Base-by-base conservation (phyloP, 1,284 basidiomycete species). In the Tilletia setariae region DNA sequence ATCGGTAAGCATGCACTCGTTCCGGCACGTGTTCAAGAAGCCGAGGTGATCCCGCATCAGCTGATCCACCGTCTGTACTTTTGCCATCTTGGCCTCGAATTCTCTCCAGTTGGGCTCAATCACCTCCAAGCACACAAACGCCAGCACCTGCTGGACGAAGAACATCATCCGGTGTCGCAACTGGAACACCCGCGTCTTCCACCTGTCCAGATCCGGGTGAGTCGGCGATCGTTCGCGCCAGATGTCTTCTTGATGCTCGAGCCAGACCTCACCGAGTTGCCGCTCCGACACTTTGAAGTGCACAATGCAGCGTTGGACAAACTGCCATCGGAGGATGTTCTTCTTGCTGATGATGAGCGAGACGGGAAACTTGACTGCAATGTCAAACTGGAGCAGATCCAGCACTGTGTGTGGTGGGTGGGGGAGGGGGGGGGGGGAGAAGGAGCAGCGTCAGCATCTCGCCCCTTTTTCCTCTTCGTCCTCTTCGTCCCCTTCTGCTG, bases 321-420 rank as follows among this genome's bases (percentile, higher is more conserved):
- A 80, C 66, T 82, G 80, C 73, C 79, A 82, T 15, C 80, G 75
- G 7, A 81, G 70, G 32, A 82, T 79, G 64, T 79, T 79, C 69
- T 80, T 81, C 68, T 79, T 79, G n/a, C 78, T 79, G 63, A 82
- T 81, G 51, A 82, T 79, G 16, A 82, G 76, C 43, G 80, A 81
- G 4, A 80, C 76, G 25, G 80, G 80, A 61, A 82, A 82, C 69
- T 81, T 75, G 68, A 81, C 79, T 15, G 75, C 70, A 6, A 82
- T 68, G 63, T 81, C 80, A 46, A 82, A 82, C 49, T 81, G 76
- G 11, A 82, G 65, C 63, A 82, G 63, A 21, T 76, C 75, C 21
- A 80, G 68, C 13, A 79, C 78, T 70, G 65, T 62, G n/a, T n/a
- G n/a, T n/a, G 16, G n/a, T n/a, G n/a, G n/a, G n/a, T n/a, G n/a